phyloP scores from a whole-genome alignment of 2,329 filamentous ascomycete species.

The Penicillium palitans region DNA sequence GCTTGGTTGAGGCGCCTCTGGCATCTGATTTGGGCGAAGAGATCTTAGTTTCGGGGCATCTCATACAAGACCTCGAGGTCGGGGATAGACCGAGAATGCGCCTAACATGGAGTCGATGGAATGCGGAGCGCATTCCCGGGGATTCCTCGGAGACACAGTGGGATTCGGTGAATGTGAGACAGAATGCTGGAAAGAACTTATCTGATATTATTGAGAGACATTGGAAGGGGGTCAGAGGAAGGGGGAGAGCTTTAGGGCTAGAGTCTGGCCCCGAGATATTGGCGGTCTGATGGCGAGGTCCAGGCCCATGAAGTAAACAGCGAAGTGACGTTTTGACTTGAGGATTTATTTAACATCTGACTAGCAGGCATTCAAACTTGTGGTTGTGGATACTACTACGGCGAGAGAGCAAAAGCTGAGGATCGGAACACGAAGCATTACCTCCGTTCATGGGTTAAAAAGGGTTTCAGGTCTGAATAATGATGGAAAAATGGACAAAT shows the following conservation, averaged over 20 bases:
- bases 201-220: conserved; percentile 9
- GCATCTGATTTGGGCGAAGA: neutral
- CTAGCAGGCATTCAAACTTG: neutral
- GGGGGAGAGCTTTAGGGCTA: neutral
- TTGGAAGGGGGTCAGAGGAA: neutral
- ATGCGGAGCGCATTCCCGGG: conserved; percentile 24
- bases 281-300: neutral
- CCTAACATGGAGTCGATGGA: conserved; percentile 15
- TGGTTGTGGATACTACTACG: neutral
- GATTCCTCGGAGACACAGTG: conserved; percentile 8
- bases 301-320: neutral
- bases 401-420: neutral
- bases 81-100: conserved; percentile 14
- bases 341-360: neutral
- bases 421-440: neutral
- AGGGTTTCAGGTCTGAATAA: neutral
- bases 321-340: neutral
- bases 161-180: neutral
- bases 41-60: neutral
- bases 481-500: conserved; percentile 6
- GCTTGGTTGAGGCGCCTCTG: neutral
- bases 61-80: conserved; percentile 1
- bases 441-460: neutral
- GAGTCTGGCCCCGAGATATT: neutral
- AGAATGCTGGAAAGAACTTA: neutral